Evolutionary conservation across 345 rosid species (phyloP).

Genomic region (Camelina sativa): DNA sequence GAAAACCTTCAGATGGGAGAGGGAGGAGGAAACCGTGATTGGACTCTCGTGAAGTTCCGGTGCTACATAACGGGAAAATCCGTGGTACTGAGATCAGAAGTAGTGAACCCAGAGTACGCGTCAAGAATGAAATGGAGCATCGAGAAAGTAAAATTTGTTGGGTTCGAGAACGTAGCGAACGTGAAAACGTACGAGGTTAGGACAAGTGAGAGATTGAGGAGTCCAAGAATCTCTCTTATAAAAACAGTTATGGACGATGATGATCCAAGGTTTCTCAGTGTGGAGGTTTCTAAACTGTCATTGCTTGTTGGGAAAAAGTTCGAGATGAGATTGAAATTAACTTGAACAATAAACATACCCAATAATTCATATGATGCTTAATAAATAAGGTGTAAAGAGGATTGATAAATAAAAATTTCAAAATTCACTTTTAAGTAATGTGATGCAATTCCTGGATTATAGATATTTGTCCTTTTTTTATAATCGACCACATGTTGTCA

Average conservation of each 20-base stretch:
- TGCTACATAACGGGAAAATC: slow-evolving; percentile 39
- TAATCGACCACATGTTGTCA: no score
- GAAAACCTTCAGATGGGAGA: slow-evolving; percentile 62
- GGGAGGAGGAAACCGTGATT: slow-evolving; percentile 49
- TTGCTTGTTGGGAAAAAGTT: slow-evolving; percentile 53
- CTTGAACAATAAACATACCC: slow-evolving; percentile 12
- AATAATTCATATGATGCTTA: not conserved
- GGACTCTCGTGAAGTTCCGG: slow-evolving; percentile 58
- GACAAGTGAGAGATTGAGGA: slow-evolving; percentile 17
- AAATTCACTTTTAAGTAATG: no score
- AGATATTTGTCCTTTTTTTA: no score
- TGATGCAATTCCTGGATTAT: no score
- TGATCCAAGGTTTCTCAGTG: slow-evolving; percentile 37
- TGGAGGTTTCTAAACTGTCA: slow-evolving; percentile 45
- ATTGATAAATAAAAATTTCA: not conserved
- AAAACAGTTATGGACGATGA: slow-evolving; percentile 27
- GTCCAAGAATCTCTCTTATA: slow-evolving; percentile 29
- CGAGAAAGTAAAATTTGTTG: slow-evolving; percentile 58
- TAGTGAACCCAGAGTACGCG: slow-evolving; percentile 60
- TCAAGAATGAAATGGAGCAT: slow-evolving; percentile 55
- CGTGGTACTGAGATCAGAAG: slow-evolving; percentile 46
- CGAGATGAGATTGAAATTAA: slow-evolving; percentile 45
- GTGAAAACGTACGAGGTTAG: slow-evolving; percentile 41
- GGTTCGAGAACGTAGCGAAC: slow-evolving; percentile 44
- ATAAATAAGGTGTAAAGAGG: slow-evolving; percentile 16